Percentiles rank a stretch among this genome's conserved stretches.
Conservation (phyloP, 305 asterid species). For the Stenogyne calaminthoides region DNA sequence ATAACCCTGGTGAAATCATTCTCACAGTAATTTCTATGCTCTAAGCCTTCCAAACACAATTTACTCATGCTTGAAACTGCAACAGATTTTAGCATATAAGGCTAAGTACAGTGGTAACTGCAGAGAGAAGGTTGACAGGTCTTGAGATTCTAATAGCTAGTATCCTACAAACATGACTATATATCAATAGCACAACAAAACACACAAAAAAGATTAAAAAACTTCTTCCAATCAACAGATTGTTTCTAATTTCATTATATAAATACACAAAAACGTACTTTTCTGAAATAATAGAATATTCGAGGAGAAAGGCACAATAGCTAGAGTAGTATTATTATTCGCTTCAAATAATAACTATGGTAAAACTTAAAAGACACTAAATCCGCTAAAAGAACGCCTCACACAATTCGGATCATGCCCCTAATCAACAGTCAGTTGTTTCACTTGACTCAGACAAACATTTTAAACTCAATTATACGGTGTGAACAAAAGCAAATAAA, state of each 20-base stretch:
- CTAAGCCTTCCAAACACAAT: neutral
- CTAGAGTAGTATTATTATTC: neutral
- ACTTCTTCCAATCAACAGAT: neutral
- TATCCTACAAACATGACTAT: conserved; percentile 1
- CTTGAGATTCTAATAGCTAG: neutral
- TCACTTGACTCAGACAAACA: no score
- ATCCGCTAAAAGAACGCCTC: neutral
- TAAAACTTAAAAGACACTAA: neutral
- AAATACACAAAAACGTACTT: neutral
- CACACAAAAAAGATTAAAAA: neutral
- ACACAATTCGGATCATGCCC: neutral
- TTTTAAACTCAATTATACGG: neutral
- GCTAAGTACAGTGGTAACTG: neutral
- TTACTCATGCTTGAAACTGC: neutral
- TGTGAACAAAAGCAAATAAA: neutral
- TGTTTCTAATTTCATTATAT: neutral
- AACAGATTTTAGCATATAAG: neutral
- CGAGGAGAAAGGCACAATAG: neutral
- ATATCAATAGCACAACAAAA: neutral
- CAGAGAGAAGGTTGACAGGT: neutral
- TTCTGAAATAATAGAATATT: neutral
- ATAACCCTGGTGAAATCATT: neutral
- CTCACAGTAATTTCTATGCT: neutral
- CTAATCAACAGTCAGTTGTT: neutral
- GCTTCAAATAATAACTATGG: conserved; percentile 1